Percentiles rank a stretch among this genome's conserved stretches.
phyloP scores from a whole-genome alignment of 768 basidiomycete species.

The Russula foetens region DNA sequence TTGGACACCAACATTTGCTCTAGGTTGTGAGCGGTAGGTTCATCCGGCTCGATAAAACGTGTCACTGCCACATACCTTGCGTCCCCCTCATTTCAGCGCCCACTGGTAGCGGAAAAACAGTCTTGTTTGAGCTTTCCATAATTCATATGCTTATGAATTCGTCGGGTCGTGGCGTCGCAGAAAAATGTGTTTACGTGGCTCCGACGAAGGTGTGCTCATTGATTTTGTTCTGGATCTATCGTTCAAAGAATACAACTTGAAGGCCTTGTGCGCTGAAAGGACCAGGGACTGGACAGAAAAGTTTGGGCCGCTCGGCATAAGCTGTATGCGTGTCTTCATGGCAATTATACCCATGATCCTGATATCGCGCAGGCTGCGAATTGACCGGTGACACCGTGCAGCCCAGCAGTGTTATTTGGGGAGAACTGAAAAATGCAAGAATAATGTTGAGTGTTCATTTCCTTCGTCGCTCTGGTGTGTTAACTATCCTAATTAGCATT shows the following conservation, averaged over 20 bases:
- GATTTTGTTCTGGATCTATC: background rate
- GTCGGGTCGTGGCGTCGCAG: constrained; percentile 27
- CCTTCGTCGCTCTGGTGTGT: constrained; percentile 3
- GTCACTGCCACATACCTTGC: background rate
- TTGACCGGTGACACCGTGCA: constrained; percentile 85
- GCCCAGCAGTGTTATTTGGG: constrained; percentile 58
- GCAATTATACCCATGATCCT: background rate
- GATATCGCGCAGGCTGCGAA: constrained; percentile 56
- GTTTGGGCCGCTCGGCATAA: constrained; percentile 66
- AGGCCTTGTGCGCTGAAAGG: constrained; percentile 88
- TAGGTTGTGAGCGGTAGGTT: constrained; percentile 66
- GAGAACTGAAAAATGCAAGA: constrained; percentile 63
- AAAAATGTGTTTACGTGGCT: constrained; percentile 85
- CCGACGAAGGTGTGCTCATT: constrained; percentile 65
- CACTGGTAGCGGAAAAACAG: constrained; percentile 95
- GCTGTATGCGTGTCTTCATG: constrained; percentile 45
- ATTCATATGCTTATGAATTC: constrained; percentile 57
- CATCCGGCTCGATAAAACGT: background rate
- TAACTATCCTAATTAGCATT: constrained; percentile 36
- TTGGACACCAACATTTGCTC: background rate
- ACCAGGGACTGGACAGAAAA: constrained; percentile 77
- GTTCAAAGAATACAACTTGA: background rate
- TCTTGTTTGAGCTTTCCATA: constrained; percentile 86
- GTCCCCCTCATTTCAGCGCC: constrained; percentile 49
- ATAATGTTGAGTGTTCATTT: constrained; percentile 54